Percentiles rank a stretch among this genome's conserved stretches.
Conservation (phyloP, 305 asterid genomes). For the Fraxinus latifolia region DNA sequence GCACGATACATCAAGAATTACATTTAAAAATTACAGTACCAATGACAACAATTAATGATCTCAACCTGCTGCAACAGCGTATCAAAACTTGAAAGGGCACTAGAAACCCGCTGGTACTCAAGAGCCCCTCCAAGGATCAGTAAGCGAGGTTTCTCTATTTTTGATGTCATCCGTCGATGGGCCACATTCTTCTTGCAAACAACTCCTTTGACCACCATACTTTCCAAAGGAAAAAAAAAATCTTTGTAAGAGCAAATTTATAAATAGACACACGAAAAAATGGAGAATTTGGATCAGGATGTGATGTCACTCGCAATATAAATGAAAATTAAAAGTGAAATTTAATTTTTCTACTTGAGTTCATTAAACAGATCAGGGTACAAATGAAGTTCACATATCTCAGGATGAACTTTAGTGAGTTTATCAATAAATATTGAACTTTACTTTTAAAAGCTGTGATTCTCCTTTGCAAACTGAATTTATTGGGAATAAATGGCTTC, state of each 20-base stretch:
- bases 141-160: conserved; percentile 80
- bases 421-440: conserved; percentile 1
- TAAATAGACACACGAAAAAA: conserved; percentile 10
- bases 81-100: conserved; percentile 86
- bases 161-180: conserved; percentile 90
- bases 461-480: conserved; percentile 3
- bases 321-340: background rate
- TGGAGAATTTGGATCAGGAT: conserved; percentile 6
- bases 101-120: conserved; percentile 92
- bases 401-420: background rate
- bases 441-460: background rate
- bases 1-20: conserved; percentile 20
- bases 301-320: background rate
- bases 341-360: conserved; percentile 8
- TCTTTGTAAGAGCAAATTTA: conserved; percentile 24
- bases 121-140: conserved; percentile 96
- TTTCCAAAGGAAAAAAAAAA: conserved; percentile 31
- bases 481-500: background rate
- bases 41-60: conserved; percentile 21
- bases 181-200: conserved; percentile 95
- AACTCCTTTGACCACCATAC: conserved; percentile 84
- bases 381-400: background rate
- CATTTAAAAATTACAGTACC: background rate
- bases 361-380: background rate
- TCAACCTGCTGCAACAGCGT: conserved; percentile 93